Percentiles rank a stretch among this genome's conserved stretches.
Conservation (phyloP, 2,329 filamentous ascomycete species). For the Dactylellina sp. region DNA sequence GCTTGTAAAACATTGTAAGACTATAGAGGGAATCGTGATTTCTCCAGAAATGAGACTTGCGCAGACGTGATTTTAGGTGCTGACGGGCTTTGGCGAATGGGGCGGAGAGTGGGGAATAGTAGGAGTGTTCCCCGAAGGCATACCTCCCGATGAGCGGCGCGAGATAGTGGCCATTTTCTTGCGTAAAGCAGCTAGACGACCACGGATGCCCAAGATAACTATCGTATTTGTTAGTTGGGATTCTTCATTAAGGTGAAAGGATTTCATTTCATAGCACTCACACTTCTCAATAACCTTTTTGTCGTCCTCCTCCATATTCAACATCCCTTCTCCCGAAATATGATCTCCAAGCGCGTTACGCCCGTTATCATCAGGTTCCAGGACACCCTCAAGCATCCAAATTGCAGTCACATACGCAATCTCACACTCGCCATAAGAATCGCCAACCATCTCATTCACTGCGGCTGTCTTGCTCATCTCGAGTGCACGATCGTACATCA, state of each 20-base stretch:
- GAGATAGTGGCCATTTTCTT: conserved; percentile 68
- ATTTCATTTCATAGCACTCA: conserved; percentile 62
- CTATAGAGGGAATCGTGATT: not conserved
- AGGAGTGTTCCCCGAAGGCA: conserved; percentile 41
- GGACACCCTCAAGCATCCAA: conserved; percentile 90
- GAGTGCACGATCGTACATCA: conserved; percentile 97
- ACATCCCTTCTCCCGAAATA: conserved; percentile 60
- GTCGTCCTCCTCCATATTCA: conserved; percentile 65
- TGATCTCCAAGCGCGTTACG: conserved; percentile 58
- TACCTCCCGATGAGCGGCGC: conserved; percentile 64
- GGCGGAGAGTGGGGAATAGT: conserved; percentile 45
- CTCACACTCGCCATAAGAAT: conserved; percentile 87
- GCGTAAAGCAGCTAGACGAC: conserved; percentile 65
- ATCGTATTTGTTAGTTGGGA: conserved; percentile 61
- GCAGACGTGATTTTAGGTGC: conserved; percentile 13
- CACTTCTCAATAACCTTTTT: conserved; percentile 67
- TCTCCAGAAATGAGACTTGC: not conserved
- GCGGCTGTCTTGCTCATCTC: conserved; percentile 97
- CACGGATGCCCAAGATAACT: conserved; percentile 66
- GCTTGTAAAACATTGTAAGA: conserved; percentile 5
- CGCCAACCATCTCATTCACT: conserved; percentile 93
- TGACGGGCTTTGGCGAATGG: conserved; percentile 51
- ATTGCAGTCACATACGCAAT: conserved; percentile 94
- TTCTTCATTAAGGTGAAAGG: too few relatives aligned
- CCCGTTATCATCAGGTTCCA: conserved; percentile 77